A percentile compares a stretch with the other conserved stretches of the same genome.
These are phyloP conservation scores for Colletotrichum euphorbiae DNA, from an alignment of 2,329 filamentous ascomycete genomes.

Conservation along the genomic window DNA sequence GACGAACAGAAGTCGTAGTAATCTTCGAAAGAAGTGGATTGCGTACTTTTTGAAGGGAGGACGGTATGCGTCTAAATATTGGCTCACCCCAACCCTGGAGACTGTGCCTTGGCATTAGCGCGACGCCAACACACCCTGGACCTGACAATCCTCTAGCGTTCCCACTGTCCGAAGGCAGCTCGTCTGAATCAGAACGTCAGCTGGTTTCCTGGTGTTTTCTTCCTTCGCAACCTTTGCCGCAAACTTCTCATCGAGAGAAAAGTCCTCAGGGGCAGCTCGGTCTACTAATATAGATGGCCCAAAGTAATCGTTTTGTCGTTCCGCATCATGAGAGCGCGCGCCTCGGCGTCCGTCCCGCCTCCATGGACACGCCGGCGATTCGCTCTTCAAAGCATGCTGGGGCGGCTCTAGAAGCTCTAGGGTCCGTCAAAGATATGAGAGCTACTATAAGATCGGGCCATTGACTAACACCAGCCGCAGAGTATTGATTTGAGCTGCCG, in stretches of 20 bases:
- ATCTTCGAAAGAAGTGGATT: too few species aligned
- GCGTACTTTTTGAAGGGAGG: not conserved
- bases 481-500: too few species aligned
- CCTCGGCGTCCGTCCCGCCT: too few species aligned
- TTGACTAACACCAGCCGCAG: not conserved
- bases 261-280: too few species aligned
- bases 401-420: not conserved
- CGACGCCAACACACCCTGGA: constrained; percentile 5
- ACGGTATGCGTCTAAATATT: not conserved
- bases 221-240: too few species aligned
- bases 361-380: too few species aligned
- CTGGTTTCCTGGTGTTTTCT: not conserved
- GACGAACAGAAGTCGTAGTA: not conserved
- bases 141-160: constrained; percentile 27
- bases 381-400: too few species aligned
- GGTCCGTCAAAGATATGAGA: not conserved
- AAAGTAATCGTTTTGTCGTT: too few species aligned
- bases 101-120: constrained; percentile 13
- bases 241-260: too few species aligned
- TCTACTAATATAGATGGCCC: too few species aligned
- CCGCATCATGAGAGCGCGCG: too few species aligned
- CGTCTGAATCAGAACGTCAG: not conserved
- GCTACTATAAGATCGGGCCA: not conserved
- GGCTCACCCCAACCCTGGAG: constrained; percentile 22
- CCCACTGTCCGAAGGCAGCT: constrained; percentile 14